Conservation (phyloP, 2,329 filamentous ascomycete genomes). For the Scopulariopsis brevicaulis region DNA sequence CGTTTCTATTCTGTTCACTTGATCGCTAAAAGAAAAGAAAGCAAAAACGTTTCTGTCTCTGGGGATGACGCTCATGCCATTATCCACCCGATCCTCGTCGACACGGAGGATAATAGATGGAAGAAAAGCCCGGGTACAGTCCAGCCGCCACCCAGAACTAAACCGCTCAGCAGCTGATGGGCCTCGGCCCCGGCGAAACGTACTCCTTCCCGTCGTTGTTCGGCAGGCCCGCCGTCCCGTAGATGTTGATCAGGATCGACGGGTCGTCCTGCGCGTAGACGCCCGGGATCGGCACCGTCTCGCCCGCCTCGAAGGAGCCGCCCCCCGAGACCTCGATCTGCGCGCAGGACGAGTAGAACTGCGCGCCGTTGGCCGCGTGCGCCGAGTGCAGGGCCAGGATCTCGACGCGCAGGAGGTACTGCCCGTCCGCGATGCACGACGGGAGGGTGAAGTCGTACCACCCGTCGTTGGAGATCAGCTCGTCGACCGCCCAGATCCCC, state of each 20-base stretch:
- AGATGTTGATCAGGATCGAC: slow-evolving; percentile 34
- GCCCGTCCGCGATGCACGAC: slow-evolving; percentile 35
- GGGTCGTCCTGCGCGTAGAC: slow-evolving; percentile 30
- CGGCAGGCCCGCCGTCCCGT: slow-evolving; percentile 25
- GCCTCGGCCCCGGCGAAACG: slow-evolving; percentile 2
- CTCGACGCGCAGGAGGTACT: slow-evolving; percentile 44
- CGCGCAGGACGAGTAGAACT: slow-evolving; percentile 42
- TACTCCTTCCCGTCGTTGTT: slow-evolving; percentile 29
- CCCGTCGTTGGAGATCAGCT: slow-evolving; percentile 27
- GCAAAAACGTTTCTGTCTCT: too few relatives aligned
- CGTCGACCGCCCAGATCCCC: slow-evolving; percentile 36
- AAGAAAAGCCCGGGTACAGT: neutral
- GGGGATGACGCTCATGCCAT: too few relatives aligned
- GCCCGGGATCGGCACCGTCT: slow-evolving; percentile 28
- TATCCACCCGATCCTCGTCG: too few relatives aligned
- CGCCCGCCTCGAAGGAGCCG: slow-evolving; percentile 37
- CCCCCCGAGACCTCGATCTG: slow-evolving; percentile 44
- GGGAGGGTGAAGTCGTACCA: slow-evolving; percentile 38
- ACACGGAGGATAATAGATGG: neutral
- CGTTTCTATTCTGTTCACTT: too few relatives aligned
- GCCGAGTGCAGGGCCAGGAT: slow-evolving; percentile 35
- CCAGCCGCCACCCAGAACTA: neutral
- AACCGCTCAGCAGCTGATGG: slow-evolving; percentile 1
- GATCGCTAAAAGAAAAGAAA: too few relatives aligned
- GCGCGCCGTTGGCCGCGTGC: slow-evolving; percentile 30